Percentiles rank a stretch among this genome's conserved stretches.
These are phyloP conservation scores for Gentiana straminea DNA, from an alignment of 257 asterid species.

Conservation along the genomic window DNA sequence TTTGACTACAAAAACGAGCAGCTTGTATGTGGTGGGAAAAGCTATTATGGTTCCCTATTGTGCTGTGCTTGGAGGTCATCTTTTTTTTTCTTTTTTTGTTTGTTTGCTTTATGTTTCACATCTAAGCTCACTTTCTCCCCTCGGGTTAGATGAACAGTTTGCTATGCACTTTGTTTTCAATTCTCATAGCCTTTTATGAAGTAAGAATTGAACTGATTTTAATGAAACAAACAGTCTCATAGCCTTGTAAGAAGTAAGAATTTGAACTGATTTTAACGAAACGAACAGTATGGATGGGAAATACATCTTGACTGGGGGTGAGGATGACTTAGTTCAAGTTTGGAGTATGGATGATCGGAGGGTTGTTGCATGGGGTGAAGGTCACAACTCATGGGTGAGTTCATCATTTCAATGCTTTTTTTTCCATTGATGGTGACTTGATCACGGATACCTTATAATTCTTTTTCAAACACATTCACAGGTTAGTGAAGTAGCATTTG, in stretches of 20 bases:
- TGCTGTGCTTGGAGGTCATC: slow-evolving; percentile 98
- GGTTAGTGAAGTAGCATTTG: slow-evolving; percentile 99
- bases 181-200: too few relatives aligned
- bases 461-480: slow-evolving; percentile 26
- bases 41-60: slow-evolving; percentile 92
- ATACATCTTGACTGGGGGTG: slow-evolving; percentile 97
- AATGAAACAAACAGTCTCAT: too few relatives aligned
- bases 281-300: slow-evolving; percentile 91
- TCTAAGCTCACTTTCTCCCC: too few relatives aligned
- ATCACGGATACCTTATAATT: slow-evolving; percentile 12
- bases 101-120: slow-evolving; percentile 1
- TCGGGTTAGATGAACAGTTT: too few relatives aligned
- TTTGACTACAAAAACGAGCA: slow-evolving; percentile 89
- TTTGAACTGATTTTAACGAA: slow-evolving; percentile 27
- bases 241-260: too few relatives aligned
- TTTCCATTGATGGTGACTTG: not conserved
- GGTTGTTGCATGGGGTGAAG: slow-evolving; percentile 99
- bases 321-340: slow-evolving; percentile 98
- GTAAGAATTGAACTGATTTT: too few relatives aligned
- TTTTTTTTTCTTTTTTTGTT: not conserved
- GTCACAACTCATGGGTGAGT: slow-evolving; percentile 98
- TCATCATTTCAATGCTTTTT: slow-evolving; percentile 9
- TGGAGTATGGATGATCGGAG: slow-evolving; percentile 99
- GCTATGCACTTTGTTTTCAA: too few relatives aligned
- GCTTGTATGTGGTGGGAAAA: slow-evolving; percentile 86